Base-by-base conservation (phyloP, 2,329 filamentous ascomycete species). In the Teratosphaeria nubilosa region DNA sequence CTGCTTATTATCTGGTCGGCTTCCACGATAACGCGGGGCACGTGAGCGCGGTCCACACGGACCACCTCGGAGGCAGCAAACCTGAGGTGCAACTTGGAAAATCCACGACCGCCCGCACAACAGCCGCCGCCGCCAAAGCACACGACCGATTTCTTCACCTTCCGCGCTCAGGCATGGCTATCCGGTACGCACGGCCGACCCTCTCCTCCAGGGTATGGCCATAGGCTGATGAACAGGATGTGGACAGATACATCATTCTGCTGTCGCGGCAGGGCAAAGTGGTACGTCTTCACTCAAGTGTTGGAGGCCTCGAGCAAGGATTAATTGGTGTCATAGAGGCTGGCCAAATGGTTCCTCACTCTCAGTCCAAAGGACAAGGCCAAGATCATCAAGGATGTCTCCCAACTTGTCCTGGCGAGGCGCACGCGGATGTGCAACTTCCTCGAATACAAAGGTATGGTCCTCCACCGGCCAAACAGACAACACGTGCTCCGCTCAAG, bases 401-500 rank as follows among this genome's bases (percentile, higher is more conserved):
- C 94, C 61, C 94, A 97, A 77, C 88, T 97, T 54, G 94, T 99
- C 67, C 86, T 99, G 66, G 94, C 94, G 63, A 85, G 94, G 67
- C 85, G 94, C 71, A 97, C 94, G 60, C 90, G 94, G 74, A 99
- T 99, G 94, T 99, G 94, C 84, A 99, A 99, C 78, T 99, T 99
- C 76, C 84, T 99, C 61, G 94, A 99, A 74, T 99, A 99, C 77
- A 99, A 99, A 85, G 92, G 92, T 95, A 30, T 62, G 64, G 61
- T 65, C 65, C 63, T 62, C 62, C 62, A 63, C 59, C 61, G 20
- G 25, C 48, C 41, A 31, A n/a, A 53, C n/a, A 20, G 31, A 59
- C 52, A 30, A 30, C 51, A 50, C 53, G 59, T 48, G 55, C 32
- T 50, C 32, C 45, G 37, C 60, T 62, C 54, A 62, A 45, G 48